Evolutionary conservation across 2,329 filamentous ascomycete genomes (phyloP).

Genomic region (Helminthosporium solani): DNA sequence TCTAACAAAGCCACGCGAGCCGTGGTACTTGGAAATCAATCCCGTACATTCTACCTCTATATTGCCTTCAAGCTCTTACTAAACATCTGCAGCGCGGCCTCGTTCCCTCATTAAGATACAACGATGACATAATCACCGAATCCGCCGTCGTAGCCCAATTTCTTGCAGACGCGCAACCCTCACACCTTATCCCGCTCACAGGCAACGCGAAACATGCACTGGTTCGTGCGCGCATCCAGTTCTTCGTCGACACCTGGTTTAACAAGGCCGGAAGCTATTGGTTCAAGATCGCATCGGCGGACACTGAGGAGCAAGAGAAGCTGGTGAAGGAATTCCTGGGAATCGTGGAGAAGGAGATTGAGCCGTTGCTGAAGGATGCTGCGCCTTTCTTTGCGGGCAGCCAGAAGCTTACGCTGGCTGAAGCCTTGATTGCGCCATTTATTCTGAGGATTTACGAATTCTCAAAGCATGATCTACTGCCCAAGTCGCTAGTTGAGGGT

Average conservation of each 20-base stretch:
- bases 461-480: slow-evolving; percentile 57
- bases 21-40: slow-evolving; percentile 75
- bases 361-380: slow-evolving; percentile 62
- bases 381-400: slow-evolving; percentile 50
- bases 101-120: slow-evolving; percentile 68
- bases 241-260: slow-evolving; percentile 71
- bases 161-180: slow-evolving; percentile 67
- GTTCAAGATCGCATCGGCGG: slow-evolving; percentile 50
- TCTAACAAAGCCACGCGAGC: slow-evolving; percentile 64
- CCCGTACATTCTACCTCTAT: slow-evolving; percentile 51
- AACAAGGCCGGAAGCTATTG: slow-evolving; percentile 58
- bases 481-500: slow-evolving; percentile 48
- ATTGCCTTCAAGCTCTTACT: slow-evolving; percentile 1
- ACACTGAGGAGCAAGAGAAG: slow-evolving; percentile 52
- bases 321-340: slow-evolving; percentile 55
- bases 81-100: slow-evolving; percentile 59
- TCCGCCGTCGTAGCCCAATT: slow-evolving; percentile 73
- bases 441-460: slow-evolving; percentile 60
- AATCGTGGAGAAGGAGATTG: slow-evolving; percentile 67
- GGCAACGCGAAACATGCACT: slow-evolving; percentile 58
- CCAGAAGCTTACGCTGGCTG: slow-evolving; percentile 66
- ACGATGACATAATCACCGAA: slow-evolving; percentile 67
- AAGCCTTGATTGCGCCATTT: slow-evolving; percentile 69
- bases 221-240: slow-evolving; percentile 64
- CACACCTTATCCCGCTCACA: slow-evolving; percentile 62